Conservation (phyloP, 2,329 filamentous ascomycete genomes). For the Colletotrichum tropicale region DNA sequence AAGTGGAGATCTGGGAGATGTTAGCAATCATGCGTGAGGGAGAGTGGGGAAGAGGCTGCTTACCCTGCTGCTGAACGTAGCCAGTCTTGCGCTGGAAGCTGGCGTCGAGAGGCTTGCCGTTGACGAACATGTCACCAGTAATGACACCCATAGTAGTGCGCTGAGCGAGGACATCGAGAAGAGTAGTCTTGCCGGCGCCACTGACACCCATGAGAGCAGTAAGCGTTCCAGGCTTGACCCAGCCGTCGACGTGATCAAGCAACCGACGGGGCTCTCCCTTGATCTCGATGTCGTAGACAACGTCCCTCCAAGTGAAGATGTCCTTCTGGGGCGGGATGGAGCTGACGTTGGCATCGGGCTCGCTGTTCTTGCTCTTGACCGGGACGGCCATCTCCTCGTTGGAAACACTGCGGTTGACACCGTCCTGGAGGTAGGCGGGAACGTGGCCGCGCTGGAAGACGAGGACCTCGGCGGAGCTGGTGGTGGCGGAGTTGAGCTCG, state of each 20-base stretch:
- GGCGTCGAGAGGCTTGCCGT: constrained; percentile 58
- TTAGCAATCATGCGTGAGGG: background rate
- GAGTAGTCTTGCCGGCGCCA: constrained; percentile 48
- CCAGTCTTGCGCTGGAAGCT: constrained; percentile 70
- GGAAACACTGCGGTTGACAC: constrained; percentile 28
- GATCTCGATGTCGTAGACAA: constrained; percentile 75
- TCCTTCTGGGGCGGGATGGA: constrained; percentile 49
- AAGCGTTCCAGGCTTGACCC: constrained; percentile 87
- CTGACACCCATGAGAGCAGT: constrained; percentile 77
- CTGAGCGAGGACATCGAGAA: constrained; percentile 46
- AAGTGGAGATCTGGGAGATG: constrained; percentile 55
- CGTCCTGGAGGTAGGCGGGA: constrained; percentile 43
- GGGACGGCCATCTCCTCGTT: constrained; percentile 39
- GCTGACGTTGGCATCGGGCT: constrained; percentile 33
- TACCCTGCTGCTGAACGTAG: constrained; percentile 70
- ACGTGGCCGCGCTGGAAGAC: constrained; percentile 66
- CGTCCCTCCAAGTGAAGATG: constrained; percentile 80
- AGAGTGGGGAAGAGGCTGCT: background rate
- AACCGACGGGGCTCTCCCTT: constrained; percentile 75
- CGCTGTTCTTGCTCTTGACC: constrained; percentile 60
- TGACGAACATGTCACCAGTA: constrained; percentile 70
- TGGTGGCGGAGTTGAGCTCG: constrained; percentile 68
- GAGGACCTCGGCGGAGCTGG: constrained; percentile 70
- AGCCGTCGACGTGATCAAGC: constrained; percentile 81
- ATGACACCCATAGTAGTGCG: constrained; percentile 66